phyloP scores from a whole-genome alignment of 495 filamentous ascomycete genomes.

The Evernia prunastri region DNA sequence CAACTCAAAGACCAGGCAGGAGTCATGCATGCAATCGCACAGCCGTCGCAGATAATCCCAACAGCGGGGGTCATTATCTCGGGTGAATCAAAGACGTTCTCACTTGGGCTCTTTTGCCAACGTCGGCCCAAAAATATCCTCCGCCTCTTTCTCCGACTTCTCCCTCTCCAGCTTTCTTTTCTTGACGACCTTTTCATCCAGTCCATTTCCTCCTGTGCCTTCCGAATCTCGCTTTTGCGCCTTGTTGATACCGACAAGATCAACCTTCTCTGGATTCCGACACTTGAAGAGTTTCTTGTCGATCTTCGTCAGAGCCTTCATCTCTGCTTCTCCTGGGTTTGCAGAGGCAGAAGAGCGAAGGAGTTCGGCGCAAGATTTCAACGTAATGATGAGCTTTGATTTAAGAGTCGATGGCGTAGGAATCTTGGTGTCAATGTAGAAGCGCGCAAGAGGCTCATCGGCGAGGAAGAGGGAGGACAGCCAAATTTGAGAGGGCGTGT shows the following conservation, averaged over 20 bases:
- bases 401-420: slow-evolving; percentile 29
- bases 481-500: slow-evolving; percentile 91
- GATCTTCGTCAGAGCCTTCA: slow-evolving; percentile 49
- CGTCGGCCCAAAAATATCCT: slow-evolving; percentile 38
- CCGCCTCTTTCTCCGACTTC: slow-evolving; percentile 41
- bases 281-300: slow-evolving; percentile 74
- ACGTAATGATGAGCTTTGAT: slow-evolving; percentile 38
- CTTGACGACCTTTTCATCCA: slow-evolving; percentile 41
- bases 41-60: not conserved
- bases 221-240: slow-evolving; percentile 39
- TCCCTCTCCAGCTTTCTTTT: slow-evolving; percentile 53
- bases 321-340: slow-evolving; percentile 36
- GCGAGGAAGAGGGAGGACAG: slow-evolving; percentile 68
- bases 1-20: not conserved
- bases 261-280: slow-evolving; percentile 59
- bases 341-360: slow-evolving; percentile 38
- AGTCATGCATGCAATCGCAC: not conserved
- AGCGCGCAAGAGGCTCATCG: slow-evolving; percentile 63
- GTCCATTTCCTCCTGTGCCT: slow-evolving; percentile 17
- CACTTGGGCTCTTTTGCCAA: slow-evolving; percentile 4
- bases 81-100: not conserved
- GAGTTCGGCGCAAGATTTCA: slow-evolving; percentile 40
- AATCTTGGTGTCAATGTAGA: slow-evolving; percentile 70
- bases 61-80: not conserved
- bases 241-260: slow-evolving; percentile 33